Evolutionary conservation across 2,329 filamentous ascomycete genomes (phyloP), one percentile per base, ranked within the genome.

Genomic region (Alternaria arborescens): DNA sequence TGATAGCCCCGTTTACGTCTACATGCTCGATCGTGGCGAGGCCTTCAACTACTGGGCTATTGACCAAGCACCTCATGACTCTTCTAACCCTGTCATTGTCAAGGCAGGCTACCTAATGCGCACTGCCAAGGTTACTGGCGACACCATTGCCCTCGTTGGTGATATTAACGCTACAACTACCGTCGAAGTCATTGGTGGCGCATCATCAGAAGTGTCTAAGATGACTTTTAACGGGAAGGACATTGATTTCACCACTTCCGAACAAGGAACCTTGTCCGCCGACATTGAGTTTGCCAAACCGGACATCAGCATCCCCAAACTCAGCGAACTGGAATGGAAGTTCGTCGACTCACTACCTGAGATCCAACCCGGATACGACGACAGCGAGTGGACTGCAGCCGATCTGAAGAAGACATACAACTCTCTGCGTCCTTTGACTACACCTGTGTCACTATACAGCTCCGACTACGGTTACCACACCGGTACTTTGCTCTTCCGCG

Each of bases 401-500:
- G 79, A 89, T 61, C 80, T 87, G 6, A 81, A 79, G 1, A 82
- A 82, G 3, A 88, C 87, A 1, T 86, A 86, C 71, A 93, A 93
- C 74, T 86, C 85, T 0, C 79, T 82, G 18, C 77, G 79, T 7
- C 77, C 79, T 11, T 78, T 89, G 2, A 84, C 81, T 0, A 93
- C 91, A 0, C 88, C 90, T 0, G 88, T 86, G 0, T 81, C 78
- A 3, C 84, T 94, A 0, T 92, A 90, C 69, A 84, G 83, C 0
- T 86, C 86, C 16, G 91, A 94, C 76, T 94, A 94, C 70, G 91
- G 91, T 24, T 94, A 88, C 77, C 83, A 91, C 73, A 84, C 87
- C 0, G 91, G 91, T 3, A 86, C 86, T 1, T 81, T 93, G 0
- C 68, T 94, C 48, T 94, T 87, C 80, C 86, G 91, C 2, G 91